Conservation (phyloP, 2,329 filamentous ascomycete species). For the Fusarium sp. region DNA sequence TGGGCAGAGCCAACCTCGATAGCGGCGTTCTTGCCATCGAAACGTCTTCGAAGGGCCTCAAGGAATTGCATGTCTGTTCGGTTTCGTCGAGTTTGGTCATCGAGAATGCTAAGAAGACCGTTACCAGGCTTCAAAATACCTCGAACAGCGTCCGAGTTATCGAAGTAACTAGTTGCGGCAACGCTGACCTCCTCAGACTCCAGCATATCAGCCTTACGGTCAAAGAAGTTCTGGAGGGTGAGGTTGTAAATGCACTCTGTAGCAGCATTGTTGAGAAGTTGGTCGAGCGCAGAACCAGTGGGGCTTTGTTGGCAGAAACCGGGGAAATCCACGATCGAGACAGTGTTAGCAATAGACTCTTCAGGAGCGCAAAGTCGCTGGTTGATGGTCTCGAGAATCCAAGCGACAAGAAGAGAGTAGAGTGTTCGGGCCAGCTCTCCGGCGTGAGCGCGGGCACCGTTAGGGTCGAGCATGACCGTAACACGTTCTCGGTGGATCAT, state of each 20-base stretch:
- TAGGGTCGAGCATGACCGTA: slow-evolving; percentile 97
- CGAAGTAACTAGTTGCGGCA: slow-evolving; percentile 94
- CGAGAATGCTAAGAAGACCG: slow-evolving; percentile 91
- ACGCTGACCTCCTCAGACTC: slow-evolving; percentile 95
- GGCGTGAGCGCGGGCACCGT: slow-evolving; percentile 89
- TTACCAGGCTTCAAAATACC: slow-evolving; percentile 93
- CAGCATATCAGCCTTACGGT: slow-evolving; percentile 90
- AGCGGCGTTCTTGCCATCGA: slow-evolving; percentile 92
- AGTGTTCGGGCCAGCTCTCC: slow-evolving; percentile 94
- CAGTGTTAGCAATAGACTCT: slow-evolving; percentile 90
- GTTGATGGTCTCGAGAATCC: slow-evolving; percentile 93
- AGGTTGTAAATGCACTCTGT: slow-evolving; percentile 94
- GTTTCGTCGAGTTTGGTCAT: slow-evolving; percentile 93
- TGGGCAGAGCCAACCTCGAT: slow-evolving; percentile 83
- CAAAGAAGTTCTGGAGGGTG: slow-evolving; percentile 95
- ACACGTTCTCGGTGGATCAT: slow-evolving; percentile 96
- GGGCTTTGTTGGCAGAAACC: slow-evolving; percentile 89
- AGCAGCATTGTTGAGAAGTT: slow-evolving; percentile 94
- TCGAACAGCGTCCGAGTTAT: slow-evolving; percentile 94
- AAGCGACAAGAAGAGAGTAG: slow-evolving; percentile 93
- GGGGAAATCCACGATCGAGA: slow-evolving; percentile 96
- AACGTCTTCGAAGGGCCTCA: slow-evolving; percentile 91
- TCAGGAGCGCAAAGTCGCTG: slow-evolving; percentile 88
- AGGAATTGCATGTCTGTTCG: slow-evolving; percentile 90
- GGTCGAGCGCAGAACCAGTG: slow-evolving; percentile 88